phyloP scores from a whole-genome alignment of 768 basidiomycete species.

The Amanita pallidorosea region DNA sequence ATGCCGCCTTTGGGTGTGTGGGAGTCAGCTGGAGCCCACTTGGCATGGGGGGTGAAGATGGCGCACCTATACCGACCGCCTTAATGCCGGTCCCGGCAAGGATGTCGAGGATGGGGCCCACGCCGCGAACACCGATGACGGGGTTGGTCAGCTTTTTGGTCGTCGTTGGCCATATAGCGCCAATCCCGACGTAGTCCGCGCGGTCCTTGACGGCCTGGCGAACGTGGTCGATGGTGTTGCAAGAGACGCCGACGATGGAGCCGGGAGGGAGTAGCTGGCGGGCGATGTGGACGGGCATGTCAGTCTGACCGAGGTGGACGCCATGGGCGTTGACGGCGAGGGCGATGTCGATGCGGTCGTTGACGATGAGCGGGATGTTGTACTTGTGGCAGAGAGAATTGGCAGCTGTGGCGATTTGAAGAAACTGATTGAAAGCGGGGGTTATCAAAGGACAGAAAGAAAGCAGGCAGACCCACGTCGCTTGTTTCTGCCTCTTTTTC shows the following conservation, averaged over 20 bases:
- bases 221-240: conserved; percentile 59
- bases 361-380: conserved; percentile 76
- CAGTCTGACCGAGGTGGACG: conserved; percentile 84
- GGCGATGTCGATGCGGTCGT: conserved; percentile 82
- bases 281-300: conserved; percentile 64
- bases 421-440: conserved; percentile 44
- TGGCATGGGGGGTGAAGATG: no score
- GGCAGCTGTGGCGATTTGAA: conserved; percentile 57
- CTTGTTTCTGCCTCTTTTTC: conserved; percentile 79
- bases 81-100: conserved; percentile 55
- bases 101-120: conserved; percentile 53
- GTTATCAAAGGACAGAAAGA: not conserved
- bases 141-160: conserved; percentile 66
- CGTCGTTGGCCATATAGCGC: conserved; percentile 70
- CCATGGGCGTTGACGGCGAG: conserved; percentile 68
- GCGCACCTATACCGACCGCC: conserved; percentile 79
- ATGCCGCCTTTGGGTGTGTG: conserved; percentile 59
- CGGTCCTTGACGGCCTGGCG: conserved; percentile 46
- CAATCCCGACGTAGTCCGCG: conserved; percentile 84
- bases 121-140: conserved; percentile 61
- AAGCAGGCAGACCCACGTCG: conserved; percentile 44
- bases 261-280: conserved; percentile 56
- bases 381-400: conserved; percentile 68
- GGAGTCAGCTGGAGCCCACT: not conserved
- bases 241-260: conserved; percentile 74